A percentile compares a stretch with the other conserved stretches of the same genome.
These are phyloP conservation scores for Termitomyces bulborhizus DNA, from an alignment of 768 basidiomycete genomes.

Conservation along the genomic window DNA sequence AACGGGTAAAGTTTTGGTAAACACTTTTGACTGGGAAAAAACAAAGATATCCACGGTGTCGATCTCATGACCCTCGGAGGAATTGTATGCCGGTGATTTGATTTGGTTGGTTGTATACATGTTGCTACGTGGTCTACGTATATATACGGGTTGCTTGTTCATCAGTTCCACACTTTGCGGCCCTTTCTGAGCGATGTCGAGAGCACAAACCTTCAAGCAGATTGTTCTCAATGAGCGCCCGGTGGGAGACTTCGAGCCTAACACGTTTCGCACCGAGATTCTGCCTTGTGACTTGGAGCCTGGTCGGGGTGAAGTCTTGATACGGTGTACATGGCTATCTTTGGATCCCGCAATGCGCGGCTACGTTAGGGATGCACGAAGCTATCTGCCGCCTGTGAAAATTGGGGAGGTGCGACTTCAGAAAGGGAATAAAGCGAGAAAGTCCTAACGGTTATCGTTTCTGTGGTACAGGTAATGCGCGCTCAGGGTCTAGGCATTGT, in stretches of 20 bases:
- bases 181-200: slow-evolving; percentile 4
- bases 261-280: slow-evolving; percentile 65
- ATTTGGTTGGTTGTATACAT: not conserved
- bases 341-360: slow-evolving; percentile 88
- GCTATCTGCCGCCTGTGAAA: slow-evolving; percentile 64
- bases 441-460: not conserved
- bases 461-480: slow-evolving; percentile 55
- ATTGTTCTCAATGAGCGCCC: slow-evolving; percentile 80
- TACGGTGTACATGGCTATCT: slow-evolving; percentile 75
- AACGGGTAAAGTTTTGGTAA: not conserved
- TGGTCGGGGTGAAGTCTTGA: slow-evolving; percentile 49
- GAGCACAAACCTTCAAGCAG: slow-evolving; percentile 40
- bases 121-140: not conserved
- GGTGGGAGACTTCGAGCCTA: slow-evolving; percentile 54
- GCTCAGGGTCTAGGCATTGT: slow-evolving; percentile 63
- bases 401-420: slow-evolving; percentile 49
- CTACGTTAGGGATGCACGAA: slow-evolving; percentile 69
- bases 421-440: not conserved
- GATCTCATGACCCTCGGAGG: not conserved
- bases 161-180: not conserved
- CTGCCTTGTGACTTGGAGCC: slow-evolving; percentile 49
- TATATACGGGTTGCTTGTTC: not conserved
- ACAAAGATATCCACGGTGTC: too few species aligned
- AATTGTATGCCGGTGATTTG: not conserved
- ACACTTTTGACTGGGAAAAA: too few species aligned